These are phyloP conservation scores for Polyporus arcularius DNA, from an alignment of 768 basidiomycete genomes.

Conservation along the genomic window DNA sequence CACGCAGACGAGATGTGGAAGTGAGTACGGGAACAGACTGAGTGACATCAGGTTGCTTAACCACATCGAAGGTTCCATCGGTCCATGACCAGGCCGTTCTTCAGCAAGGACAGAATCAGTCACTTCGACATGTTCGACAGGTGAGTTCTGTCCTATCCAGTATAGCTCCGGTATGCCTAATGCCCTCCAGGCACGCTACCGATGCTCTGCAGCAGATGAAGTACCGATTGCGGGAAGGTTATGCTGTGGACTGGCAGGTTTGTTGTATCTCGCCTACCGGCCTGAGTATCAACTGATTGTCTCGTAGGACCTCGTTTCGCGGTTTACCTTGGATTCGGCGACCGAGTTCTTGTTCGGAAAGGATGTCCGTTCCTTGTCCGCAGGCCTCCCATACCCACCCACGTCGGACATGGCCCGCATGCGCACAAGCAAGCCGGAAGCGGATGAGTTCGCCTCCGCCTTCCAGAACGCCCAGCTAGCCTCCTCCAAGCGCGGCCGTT, in stretches of 20 bases:
- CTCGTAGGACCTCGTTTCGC: slow-evolving; percentile 37
- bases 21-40: slow-evolving; percentile 18
- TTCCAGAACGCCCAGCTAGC: slow-evolving; percentile 40
- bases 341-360: slow-evolving; percentile 42
- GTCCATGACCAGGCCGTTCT: slow-evolving; percentile 45
- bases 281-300: not conserved
- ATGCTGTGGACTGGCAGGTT: slow-evolving; percentile 45
- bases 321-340: slow-evolving; percentile 22
- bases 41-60: no score
- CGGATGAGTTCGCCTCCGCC: slow-evolving; percentile 41
- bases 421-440: slow-evolving; percentile 29
- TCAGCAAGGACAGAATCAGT: slow-evolving; percentile 39
- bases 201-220: slow-evolving; percentile 36
- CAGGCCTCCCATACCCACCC: slow-evolving; percentile 40
- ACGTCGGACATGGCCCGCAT: slow-evolving; percentile 20
- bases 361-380: slow-evolving; percentile 39
- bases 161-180: not conserved
- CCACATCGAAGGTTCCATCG: slow-evolving; percentile 38
- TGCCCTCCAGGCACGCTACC: slow-evolving; percentile 27
- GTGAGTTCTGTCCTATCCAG: slow-evolving; percentile 1
- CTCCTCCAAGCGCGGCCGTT: slow-evolving; percentile 33
- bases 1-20: slow-evolving; percentile 37
- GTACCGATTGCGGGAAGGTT: slow-evolving; percentile 34
- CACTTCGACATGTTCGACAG: slow-evolving; percentile 43
- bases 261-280: not conserved